These are phyloP conservation scores for Phaeotremella skinneri DNA, from an alignment of 768 basidiomycete genomes.

Conservation along the genomic window DNA sequence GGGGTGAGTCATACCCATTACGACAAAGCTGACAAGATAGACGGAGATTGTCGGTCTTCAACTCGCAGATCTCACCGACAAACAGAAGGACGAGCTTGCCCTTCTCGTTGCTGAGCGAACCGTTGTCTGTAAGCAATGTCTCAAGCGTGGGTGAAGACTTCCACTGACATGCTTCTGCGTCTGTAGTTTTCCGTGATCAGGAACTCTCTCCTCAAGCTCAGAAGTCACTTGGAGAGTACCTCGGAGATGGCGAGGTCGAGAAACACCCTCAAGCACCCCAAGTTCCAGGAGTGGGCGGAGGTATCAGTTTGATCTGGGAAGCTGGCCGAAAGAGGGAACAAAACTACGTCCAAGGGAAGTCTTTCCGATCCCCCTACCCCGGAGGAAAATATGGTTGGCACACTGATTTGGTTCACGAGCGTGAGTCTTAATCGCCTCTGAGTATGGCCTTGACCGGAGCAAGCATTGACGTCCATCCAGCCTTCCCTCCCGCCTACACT, in stretches of 20 bases:
- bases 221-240: slow-evolving; percentile 43
- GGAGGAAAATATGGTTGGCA: slow-evolving; percentile 40
- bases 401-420: slow-evolving; percentile 45
- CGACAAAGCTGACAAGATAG: slow-evolving; percentile 36
- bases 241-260: slow-evolving; percentile 47
- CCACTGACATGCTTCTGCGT: not conserved
- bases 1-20: slow-evolving; percentile 46
- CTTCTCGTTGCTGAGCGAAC: slow-evolving; percentile 36
- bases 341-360: slow-evolving; percentile 13
- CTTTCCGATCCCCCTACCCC: slow-evolving; percentile 34
- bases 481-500: slow-evolving; percentile 54
- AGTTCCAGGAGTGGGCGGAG: slow-evolving; percentile 47
- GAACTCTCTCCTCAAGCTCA: slow-evolving; percentile 49
- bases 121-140: slow-evolving; percentile 34
- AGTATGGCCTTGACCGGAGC: not conserved
- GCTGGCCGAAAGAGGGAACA: slow-evolving; percentile 24
- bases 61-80: slow-evolving; percentile 63
- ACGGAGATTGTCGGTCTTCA: slow-evolving; percentile 74
- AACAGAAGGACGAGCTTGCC: slow-evolving; percentile 71
- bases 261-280: slow-evolving; percentile 50
- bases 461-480: slow-evolving; percentile 1
- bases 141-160: not conserved
- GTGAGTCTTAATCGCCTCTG: slow-evolving; percentile 14
- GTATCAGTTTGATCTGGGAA: slow-evolving; percentile 46
- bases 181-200: slow-evolving; percentile 50